Percentiles rank a stretch among this genome's conserved stretches.
Evolutionary conservation across 768 basidiomycete genomes (phyloP).

Genomic region (Suillus spraguei): DNA sequence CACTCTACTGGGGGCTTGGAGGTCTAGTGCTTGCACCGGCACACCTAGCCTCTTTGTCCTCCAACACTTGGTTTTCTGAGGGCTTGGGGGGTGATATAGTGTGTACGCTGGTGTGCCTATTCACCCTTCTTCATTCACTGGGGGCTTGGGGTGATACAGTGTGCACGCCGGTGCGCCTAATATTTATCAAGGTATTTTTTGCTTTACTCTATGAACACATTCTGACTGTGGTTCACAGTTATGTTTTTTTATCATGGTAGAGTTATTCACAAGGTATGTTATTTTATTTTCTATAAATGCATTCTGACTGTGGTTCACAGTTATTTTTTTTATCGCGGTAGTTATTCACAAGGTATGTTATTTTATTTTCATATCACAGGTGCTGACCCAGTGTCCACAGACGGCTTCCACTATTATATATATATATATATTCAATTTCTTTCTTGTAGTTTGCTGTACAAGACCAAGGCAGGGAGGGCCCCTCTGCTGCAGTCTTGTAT

Average conservation of each 20-base stretch:
- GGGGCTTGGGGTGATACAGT: neutral
- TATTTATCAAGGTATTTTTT: neutral
- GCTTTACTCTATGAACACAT: neutral
- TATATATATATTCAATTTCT: neutral
- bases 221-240: neutral
- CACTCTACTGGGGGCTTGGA: too few species aligned
- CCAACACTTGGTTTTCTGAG: neutral
- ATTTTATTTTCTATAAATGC: neutral
- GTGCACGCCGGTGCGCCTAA: neutral
- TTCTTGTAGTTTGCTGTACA: constrained; percentile 1
- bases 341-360: neutral
- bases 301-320: neutral
- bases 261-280: neutral
- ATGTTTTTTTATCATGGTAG: neutral
- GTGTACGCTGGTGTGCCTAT: neutral
- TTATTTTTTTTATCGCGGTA: neutral
- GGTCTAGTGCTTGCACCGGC: too few species aligned
- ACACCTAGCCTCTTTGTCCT: neutral
- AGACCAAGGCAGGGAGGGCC: too few species aligned
- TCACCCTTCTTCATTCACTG: neutral
- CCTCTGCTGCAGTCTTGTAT: too few species aligned
- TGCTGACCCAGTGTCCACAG: neutral
- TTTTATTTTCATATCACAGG: neutral
- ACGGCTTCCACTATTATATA: neutral
- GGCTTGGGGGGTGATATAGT: neutral